phyloP scores from a whole-genome alignment of 139 green algal species.

The Volvox africanus region DNA sequence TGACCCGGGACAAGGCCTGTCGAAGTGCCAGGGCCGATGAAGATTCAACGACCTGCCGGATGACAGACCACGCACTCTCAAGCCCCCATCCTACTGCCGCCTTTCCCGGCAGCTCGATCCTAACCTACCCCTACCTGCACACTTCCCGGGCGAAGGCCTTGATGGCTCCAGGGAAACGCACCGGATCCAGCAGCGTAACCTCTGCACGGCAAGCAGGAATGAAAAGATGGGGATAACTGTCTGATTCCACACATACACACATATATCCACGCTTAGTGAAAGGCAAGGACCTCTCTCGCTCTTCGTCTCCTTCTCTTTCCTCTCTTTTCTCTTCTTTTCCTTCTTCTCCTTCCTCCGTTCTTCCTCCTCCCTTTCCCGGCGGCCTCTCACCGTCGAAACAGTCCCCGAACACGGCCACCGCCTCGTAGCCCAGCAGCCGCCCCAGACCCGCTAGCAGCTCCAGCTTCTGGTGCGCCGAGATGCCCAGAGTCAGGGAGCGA shows the following conservation, averaged over 20 bases:
- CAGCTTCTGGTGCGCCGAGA: constrained; percentile 90
- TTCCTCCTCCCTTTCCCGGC: not conserved
- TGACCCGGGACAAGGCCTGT: too few species aligned
- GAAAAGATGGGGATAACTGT: too few species aligned
- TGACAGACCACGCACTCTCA: not conserved
- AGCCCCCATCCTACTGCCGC: not conserved
- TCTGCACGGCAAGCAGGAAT: constrained; percentile 33
- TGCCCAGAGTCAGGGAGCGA: constrained; percentile 66
- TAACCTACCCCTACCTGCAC: constrained; percentile 39
- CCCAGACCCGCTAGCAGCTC: constrained; percentile 82
- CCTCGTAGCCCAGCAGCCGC: constrained; percentile 84
- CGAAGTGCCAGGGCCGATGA: too few species aligned
- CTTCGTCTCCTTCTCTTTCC: not conserved
- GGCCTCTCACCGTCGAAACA: constrained; percentile 88
- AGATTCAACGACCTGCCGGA: too few species aligned
- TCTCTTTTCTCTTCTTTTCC: not conserved
- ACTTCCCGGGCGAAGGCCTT: constrained; percentile 90
- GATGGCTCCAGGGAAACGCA: constrained; percentile 85
- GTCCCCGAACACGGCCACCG: constrained; percentile 89
- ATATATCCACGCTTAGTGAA: too few species aligned
- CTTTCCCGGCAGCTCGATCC: too few species aligned
- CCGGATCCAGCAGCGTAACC: constrained; percentile 91
- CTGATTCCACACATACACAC: too few species aligned
- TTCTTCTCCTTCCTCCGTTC: not conserved
- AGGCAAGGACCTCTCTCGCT: not conserved